Evolutionary conservation across 202 grass and related monocot genomes (phyloP).

Genomic region (Cymbopogon flexuosus): DNA sequence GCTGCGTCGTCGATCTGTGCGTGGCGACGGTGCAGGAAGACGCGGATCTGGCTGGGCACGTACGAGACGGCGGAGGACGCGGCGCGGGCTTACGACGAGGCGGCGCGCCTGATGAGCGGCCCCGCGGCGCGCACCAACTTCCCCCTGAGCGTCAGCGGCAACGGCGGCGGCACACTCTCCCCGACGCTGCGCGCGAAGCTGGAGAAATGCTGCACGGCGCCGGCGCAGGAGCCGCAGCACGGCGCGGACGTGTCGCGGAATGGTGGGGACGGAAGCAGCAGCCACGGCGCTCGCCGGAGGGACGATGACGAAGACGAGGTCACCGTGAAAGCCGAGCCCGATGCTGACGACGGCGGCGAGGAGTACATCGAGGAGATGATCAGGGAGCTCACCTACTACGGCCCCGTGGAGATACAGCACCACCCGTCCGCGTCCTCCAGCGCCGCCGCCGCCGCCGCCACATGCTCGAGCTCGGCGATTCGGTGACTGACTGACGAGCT

Average conservation of each 20-base stretch:
- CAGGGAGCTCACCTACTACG: slow-evolving; percentile 72
- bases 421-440: background rate
- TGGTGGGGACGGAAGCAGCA: background rate
- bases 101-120: slow-evolving; percentile 68
- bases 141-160: background rate
- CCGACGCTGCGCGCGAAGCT: slow-evolving; percentile 69
- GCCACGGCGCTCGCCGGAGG: background rate
- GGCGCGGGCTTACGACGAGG: slow-evolving; percentile 82
- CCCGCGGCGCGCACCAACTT: slow-evolving; percentile 70
- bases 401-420: slow-evolving; percentile 63
- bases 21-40: slow-evolving; percentile 59
- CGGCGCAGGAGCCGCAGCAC: background rate
- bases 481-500: background rate
- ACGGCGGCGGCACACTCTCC: slow-evolving; percentile 30
- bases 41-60: slow-evolving; percentile 91
- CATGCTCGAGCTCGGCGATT: slow-evolving; percentile 28
- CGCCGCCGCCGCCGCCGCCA: background rate
- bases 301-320: background rate
- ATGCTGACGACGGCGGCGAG: slow-evolving; percentile 6
- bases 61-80: slow-evolving; percentile 81
- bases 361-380: slow-evolving; percentile 76
- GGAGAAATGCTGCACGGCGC: slow-evolving; percentile 54
- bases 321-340: background rate
- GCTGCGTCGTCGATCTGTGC: background rate
- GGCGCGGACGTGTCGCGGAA: background rate